These are phyloP conservation scores for Herpetospermum pedunculosum DNA, from an alignment of 306 rosid genomes.

Conservation along the genomic window DNA sequence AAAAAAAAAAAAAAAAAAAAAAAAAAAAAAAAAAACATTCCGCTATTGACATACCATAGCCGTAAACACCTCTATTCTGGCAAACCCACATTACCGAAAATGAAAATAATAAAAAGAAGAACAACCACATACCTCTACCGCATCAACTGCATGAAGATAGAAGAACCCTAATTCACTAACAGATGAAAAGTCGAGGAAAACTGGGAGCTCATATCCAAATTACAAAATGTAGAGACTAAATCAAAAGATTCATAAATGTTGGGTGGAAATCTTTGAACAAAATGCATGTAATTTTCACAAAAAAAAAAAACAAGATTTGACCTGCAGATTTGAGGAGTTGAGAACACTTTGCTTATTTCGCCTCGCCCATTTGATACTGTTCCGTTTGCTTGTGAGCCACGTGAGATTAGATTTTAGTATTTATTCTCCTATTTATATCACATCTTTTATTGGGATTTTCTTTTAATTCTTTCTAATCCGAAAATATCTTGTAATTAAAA, in stretches of 20 bases:
- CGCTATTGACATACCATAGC: not conserved
- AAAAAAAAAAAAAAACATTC: too few relatives aligned
- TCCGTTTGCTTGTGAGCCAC: not conserved
- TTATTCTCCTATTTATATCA: not conserved
- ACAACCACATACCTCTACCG: not conserved
- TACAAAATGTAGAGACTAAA: not conserved
- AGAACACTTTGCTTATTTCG: not conserved
- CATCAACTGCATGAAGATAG: not conserved
- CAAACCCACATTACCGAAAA: not conserved
- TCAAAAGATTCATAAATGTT: not conserved
- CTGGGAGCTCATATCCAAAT: not conserved
- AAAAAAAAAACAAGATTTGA: not conserved
- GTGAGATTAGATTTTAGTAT: not conserved
- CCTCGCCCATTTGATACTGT: not conserved
- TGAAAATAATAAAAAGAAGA: not conserved
- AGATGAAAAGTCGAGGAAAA: not conserved
- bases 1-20: too few relatives aligned
- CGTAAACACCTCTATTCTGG: not conserved
- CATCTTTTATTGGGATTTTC: not conserved
- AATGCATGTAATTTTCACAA: not conserved
- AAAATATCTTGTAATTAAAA: too few relatives aligned
- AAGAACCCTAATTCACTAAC: conserved; percentile 2
- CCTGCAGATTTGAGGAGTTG: not conserved
- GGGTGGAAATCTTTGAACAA: not conserved
- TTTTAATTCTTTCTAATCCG: not conserved